phyloP scores from a whole-genome alignment of 768 basidiomycete species.

The Boletus rubropictus region DNA sequence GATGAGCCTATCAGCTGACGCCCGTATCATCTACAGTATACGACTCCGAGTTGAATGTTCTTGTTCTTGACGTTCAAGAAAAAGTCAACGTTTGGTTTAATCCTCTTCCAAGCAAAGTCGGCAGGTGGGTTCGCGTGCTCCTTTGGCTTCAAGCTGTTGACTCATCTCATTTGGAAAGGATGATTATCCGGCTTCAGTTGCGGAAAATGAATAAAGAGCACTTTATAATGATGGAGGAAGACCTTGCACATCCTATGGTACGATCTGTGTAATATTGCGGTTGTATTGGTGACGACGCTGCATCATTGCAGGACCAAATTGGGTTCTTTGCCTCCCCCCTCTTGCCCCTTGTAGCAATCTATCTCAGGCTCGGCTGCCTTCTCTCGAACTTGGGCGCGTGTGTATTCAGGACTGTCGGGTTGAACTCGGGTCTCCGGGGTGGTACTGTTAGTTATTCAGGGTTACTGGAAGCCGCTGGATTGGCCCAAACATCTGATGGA shows the following conservation, averaged over 20 bases:
- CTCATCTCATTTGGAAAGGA: conserved; percentile 25
- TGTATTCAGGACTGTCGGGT: conserved; percentile 14
- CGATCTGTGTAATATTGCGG: not conserved
- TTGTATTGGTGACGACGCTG: not conserved
- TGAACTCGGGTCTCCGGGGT: conserved; percentile 20
- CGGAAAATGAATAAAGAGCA: conserved; percentile 35
- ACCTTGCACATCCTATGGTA: conserved; percentile 54
- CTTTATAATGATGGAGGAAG: conserved; percentile 52
- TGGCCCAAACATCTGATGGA: not conserved
- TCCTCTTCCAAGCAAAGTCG: conserved; percentile 42
- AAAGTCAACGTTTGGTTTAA: conserved; percentile 36
- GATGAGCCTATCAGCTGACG: not conserved
- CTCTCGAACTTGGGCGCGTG: conserved; percentile 23
- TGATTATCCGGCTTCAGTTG: conserved; percentile 49
- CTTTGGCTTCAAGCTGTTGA: not conserved
- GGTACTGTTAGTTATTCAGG: conserved; percentile 14
- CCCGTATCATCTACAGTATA: conserved; percentile 35
- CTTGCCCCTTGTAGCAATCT: conserved; percentile 11
- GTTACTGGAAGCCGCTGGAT: conserved; percentile 19
- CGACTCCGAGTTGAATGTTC: conserved; percentile 35
- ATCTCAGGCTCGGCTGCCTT: conserved; percentile 18
- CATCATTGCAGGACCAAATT: conserved; percentile 18
- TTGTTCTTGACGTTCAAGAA: conserved; percentile 51
- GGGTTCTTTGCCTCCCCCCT: conserved; percentile 20
- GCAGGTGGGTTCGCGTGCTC: conserved; percentile 35